Evolutionary conservation across 306 rosid genomes (phyloP).

Genomic region (peach (Prunus persica)): DNA sequence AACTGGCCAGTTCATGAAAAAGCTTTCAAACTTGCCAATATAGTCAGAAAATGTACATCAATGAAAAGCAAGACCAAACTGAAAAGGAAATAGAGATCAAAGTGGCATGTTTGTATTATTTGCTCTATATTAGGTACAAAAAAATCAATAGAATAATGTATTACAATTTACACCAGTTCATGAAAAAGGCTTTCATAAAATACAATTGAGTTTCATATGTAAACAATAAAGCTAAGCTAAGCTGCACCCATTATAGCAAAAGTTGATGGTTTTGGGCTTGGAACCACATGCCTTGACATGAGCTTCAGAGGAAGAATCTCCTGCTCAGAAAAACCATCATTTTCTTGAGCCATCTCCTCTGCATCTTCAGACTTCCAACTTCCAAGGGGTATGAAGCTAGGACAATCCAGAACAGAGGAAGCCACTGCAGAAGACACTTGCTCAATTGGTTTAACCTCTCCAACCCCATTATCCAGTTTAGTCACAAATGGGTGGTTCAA

Average conservation of each 20-base stretch:
- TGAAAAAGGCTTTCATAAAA: background rate
- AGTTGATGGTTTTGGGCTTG: background rate
- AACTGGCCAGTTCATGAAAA: too few relatives aligned
- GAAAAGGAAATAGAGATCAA: background rate
- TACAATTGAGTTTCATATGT: too few relatives aligned
- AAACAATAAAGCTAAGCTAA: background rate
- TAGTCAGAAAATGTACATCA: too few relatives aligned
- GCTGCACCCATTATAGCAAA: background rate
- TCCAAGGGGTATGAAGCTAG: background rate
- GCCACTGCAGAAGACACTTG: background rate
- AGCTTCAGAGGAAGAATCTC: background rate
- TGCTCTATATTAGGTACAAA: background rate
- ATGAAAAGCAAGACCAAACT: too few relatives aligned
- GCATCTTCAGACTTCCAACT: background rate
- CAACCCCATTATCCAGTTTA: background rate
- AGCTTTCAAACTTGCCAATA: too few relatives aligned
- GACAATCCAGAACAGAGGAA: too few relatives aligned
- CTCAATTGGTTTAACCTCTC: background rate
- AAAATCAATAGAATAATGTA: background rate
- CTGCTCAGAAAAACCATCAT: too few relatives aligned
- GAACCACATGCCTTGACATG: background rate
- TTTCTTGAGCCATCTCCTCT: background rate
- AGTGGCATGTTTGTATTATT: background rate
- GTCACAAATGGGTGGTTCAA: constrained; percentile 2
- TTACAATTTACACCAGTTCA: background rate